Base-by-base conservation (phyloP, 768 basidiomycete genomes). In the Phlebiopsis gigantea region DNA sequence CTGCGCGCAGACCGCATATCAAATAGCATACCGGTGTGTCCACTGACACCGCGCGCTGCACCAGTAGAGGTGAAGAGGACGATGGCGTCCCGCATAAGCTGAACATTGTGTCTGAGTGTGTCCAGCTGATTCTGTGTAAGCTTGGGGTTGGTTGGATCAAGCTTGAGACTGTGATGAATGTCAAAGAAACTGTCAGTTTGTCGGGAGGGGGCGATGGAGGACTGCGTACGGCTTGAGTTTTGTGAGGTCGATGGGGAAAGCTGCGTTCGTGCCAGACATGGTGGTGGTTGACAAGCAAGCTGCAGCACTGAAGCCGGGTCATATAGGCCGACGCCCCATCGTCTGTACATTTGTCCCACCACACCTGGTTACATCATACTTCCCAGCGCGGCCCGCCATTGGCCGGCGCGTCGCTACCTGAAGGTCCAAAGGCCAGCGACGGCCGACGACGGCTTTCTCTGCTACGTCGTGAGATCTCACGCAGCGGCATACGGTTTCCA, bases 11-110 rank as follows among this genome's bases (percentile, higher is more conserved):
- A 26, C 21, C n/a, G 30, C 12, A 19, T 5, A 10, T 30, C 17
- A 39, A 34, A 14, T n/a, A n/a, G 51, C 64, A 44, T 53, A 84
- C 87, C 88, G 64, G 88, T 92, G 70, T 93, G 92, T 30, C 92
- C 92, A 62, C 88, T 88, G 43, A 91, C 88, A 48, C 92, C 92
- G 43, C 92, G 78, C 3, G 92, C 92, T 49, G 88, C 83, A 53
- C 89, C 92, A 7, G 88, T 87, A 5, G 91, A 86, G 0, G 92
- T 94, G 72, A 93, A 94, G 46, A 90, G 73, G 24, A 94, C 84
- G 61, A 94, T 90, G 6, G 79, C 84, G 82, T 93, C 92, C 51
- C 92, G 85, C 59, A 92, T 75, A 26, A 93, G 77, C 66, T 87
- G 82, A 64, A 93, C 88, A 71, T 94, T 94, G 53, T 76, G 71